phyloP scores from a whole-genome alignment of 306 rosid genomes.

The Abrus precatorius region DNA sequence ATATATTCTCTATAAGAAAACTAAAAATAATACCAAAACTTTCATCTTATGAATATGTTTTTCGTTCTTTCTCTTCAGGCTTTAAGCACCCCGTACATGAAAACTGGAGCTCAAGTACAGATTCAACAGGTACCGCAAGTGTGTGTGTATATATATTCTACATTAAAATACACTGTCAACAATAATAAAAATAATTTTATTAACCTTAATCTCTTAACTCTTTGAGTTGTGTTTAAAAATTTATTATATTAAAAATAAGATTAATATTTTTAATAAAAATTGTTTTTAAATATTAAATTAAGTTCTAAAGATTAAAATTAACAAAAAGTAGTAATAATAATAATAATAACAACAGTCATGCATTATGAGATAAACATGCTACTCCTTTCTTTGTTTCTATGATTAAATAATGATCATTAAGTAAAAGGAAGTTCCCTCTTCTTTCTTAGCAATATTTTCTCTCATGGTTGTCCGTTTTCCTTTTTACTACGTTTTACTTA shows the following conservation, averaged over 20 bases:
- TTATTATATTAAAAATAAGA: no score
- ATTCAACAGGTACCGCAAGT: conserved; percentile 72
- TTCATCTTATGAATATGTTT: neutral
- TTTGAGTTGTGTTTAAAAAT: no score
- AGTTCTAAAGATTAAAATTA: no score
- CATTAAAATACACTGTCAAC: neutral
- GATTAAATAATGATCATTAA: neutral
- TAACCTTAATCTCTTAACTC: no score
- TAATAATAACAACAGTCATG: neutral
- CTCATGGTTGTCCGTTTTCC: neutral
- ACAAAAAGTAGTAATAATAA: no score
- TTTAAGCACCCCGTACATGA: conserved; percentile 93
- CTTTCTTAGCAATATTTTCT: neutral
- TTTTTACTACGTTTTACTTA: neutral
- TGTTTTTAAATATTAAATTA: no score
- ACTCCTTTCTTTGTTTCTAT: conserved; percentile 1
- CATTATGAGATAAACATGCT: neutral
- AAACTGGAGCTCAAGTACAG: conserved; percentile 84
- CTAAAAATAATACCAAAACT: neutral
- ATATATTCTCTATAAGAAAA: neutral
- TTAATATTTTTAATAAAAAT: no score
- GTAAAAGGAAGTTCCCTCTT: neutral
- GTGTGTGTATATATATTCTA: neutral
- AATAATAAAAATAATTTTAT: no score
- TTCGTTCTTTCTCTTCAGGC: conserved; percentile 53